Percentiles rank a stretch among this genome's conserved stretches.
Evolutionary conservation across 495 filamentous ascomycete species (phyloP).

Genomic region (Penicillium longicatenatum): DNA sequence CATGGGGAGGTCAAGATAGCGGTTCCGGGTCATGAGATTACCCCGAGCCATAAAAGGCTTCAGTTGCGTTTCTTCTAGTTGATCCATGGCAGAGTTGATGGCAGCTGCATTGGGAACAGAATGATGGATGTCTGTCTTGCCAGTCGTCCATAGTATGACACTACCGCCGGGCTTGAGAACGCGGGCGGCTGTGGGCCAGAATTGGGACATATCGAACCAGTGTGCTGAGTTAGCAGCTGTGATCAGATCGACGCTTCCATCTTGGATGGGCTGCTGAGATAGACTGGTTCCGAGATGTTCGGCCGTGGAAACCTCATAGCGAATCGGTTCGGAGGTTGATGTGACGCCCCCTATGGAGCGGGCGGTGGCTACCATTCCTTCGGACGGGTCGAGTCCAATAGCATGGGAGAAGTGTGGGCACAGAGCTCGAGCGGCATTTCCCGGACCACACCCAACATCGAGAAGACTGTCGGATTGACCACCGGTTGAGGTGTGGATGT

Average conservation of each 20-base stretch:
- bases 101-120: slow-evolving; percentile 33
- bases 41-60: slow-evolving; percentile 37
- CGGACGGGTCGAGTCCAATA: slow-evolving; percentile 55
- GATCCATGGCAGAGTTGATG: slow-evolving; percentile 33
- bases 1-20: slow-evolving; percentile 48
- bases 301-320: slow-evolving; percentile 46
- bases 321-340: slow-evolving; percentile 30
- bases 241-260: slow-evolving; percentile 52
- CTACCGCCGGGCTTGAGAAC: slow-evolving; percentile 57
- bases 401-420: slow-evolving; percentile 44
- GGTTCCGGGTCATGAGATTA: slow-evolving; percentile 34
- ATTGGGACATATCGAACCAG: slow-evolving; percentile 61
- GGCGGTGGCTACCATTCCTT: slow-evolving; percentile 56
- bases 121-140: slow-evolving; percentile 27
- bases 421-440: slow-evolving; percentile 42
- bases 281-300: slow-evolving; percentile 41
- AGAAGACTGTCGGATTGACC: slow-evolving; percentile 48
- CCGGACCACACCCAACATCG: slow-evolving; percentile 61
- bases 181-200: slow-evolving; percentile 53
- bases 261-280: slow-evolving; percentile 17
- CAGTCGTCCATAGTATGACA: slow-evolving; percentile 54
- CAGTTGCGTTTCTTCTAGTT: slow-evolving; percentile 32
- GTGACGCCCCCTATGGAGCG: slow-evolving; percentile 35
- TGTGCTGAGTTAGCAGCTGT: slow-evolving; percentile 55
- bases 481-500: slow-evolving; percentile 50